Evolutionary conservation across 371 early-diverging fungal genomes (phyloP).

Genomic region (Phascolomyces articulosus): DNA sequence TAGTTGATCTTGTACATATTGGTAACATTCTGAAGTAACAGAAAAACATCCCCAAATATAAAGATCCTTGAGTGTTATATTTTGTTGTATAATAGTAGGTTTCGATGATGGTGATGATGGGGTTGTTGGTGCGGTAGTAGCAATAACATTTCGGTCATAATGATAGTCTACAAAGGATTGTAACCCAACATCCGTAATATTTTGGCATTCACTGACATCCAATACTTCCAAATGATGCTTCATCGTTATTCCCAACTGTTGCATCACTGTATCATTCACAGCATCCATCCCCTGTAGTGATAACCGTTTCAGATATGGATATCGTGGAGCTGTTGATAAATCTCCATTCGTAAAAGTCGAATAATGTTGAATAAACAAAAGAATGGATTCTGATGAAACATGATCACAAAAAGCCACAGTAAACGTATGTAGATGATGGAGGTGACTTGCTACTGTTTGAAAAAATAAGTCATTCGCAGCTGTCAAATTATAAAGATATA

Average conservation of each 20-base stretch:
- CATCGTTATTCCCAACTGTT: background rate
- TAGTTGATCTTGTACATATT: background rate
- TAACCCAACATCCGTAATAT: background rate
- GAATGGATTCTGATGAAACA: background rate
- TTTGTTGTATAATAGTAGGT: too few species aligned
- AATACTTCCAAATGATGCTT: background rate
- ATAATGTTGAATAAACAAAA: background rate
- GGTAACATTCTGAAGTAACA: background rate
- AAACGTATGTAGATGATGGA: background rate
- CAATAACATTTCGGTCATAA: background rate
- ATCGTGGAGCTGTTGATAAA: background rate
- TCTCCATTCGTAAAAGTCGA: background rate
- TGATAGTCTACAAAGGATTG: background rate
- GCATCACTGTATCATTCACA: background rate
- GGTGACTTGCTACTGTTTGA: background rate
- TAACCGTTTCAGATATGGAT: background rate
- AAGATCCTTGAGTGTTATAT: background rate
- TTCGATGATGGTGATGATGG: background rate
- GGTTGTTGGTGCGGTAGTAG: background rate
- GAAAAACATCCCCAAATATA: background rate
- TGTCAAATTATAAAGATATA: background rate
- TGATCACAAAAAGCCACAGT: background rate
- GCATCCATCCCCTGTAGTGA: background rate
- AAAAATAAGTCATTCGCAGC: background rate
- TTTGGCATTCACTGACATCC: constrained; percentile 2